Conservation (phyloP, 2,329 filamentous ascomycete genomes). For the Fusarium zealandicum region DNA sequence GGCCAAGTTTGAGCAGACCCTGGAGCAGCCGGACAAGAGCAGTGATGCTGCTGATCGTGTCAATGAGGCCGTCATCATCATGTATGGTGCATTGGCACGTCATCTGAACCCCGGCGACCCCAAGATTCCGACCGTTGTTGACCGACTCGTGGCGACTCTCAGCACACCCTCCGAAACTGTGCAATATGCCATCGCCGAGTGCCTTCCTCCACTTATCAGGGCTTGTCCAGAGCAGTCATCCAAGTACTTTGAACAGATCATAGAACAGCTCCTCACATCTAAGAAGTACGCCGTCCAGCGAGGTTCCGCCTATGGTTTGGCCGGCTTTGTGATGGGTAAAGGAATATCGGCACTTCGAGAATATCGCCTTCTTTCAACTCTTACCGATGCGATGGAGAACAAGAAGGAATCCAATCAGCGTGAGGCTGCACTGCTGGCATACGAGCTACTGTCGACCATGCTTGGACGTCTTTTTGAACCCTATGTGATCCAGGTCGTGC, state of each 20-base stretch:
- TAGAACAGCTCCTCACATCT: conserved; percentile 81
- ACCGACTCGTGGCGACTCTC: conserved; percentile 83
- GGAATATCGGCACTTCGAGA: conserved; percentile 84
- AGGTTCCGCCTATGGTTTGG: conserved; percentile 93
- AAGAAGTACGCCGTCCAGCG: conserved; percentile 93
- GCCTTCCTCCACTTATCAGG: conserved; percentile 87
- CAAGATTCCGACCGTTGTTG: conserved; percentile 87
- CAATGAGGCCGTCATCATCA: conserved; percentile 96
- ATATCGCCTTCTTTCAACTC: conserved; percentile 81
- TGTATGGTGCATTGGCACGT: conserved; percentile 91
- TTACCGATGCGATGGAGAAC: conserved; percentile 87
- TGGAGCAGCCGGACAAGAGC: conserved; percentile 85
- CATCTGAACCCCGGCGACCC: conserved; percentile 86
- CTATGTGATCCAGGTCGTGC: conserved; percentile 94
- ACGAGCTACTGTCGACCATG: conserved; percentile 86
- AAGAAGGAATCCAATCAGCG: conserved; percentile 91
- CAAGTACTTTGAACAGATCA: conserved; percentile 80
- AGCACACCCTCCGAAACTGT: conserved; percentile 96
- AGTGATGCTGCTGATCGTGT: conserved; percentile 85
- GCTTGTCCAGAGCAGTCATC: conserved; percentile 79
- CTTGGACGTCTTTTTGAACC: conserved; percentile 92
- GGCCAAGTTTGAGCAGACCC: conserved; percentile 85
- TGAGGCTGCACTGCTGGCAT: conserved; percentile 87
- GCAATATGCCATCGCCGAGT: conserved; percentile 94
- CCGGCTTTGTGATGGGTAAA: conserved; percentile 87